phyloP scores from a whole-genome alignment of 768 basidiomycete species.

The Tephrocybe sp. region DNA sequence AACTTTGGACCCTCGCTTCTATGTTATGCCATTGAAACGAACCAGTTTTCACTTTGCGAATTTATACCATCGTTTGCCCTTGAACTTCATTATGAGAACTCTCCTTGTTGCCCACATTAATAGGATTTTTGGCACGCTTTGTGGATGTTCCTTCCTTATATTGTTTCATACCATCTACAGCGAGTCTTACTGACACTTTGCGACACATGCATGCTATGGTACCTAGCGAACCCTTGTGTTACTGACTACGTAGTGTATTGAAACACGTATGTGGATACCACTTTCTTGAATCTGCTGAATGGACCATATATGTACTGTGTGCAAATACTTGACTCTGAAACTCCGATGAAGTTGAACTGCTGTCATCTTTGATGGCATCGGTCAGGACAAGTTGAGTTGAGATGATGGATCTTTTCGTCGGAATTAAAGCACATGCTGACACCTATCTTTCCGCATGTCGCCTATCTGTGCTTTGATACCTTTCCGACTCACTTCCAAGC shows the following conservation, averaged over 20 bases:
- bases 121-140: slow-evolving; percentile 1
- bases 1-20: slow-evolving; percentile 3
- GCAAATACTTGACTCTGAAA: no score
- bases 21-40: slow-evolving; percentile 5
- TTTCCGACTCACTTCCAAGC: no score
- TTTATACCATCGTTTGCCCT: slow-evolving; percentile 13
- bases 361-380: no score
- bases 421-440: no score
- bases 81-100: neutral
- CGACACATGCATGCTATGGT: neutral
- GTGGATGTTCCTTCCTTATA: neutral
- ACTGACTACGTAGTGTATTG: no score
- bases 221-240: neutral
- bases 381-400: no score
- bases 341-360: no score
- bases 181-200: neutral
- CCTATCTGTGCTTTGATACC: no score
- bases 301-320: neutral
- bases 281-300: neutral
- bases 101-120: slow-evolving; percentile 1
- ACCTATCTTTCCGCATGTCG: no score
- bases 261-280: neutral
- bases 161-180: neutral
- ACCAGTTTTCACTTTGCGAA: slow-evolving; percentile 10
- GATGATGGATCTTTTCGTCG: no score